phyloP scores from a whole-genome alignment of 306 rosid genomes.

The Prunus davidiana region DNA sequence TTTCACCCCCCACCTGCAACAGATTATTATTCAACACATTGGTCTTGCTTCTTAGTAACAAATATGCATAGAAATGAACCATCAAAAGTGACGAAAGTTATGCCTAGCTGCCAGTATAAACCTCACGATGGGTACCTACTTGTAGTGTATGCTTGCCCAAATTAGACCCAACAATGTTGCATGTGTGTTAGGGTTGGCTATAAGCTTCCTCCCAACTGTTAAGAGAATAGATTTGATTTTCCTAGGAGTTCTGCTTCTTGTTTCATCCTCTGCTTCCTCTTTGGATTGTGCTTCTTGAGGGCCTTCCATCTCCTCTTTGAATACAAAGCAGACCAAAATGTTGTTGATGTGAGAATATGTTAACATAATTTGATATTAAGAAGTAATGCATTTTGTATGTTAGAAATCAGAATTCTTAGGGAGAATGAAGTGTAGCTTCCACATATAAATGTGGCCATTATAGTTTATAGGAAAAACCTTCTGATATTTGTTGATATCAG shows the following conservation, averaged over 20 bases:
- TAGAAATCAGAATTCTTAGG: no score
- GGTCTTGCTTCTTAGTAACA: not conserved
- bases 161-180: conserved; percentile 75
- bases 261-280: conserved; percentile 51
- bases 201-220: conserved; percentile 73
- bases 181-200: conserved; percentile 81
- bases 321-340: conserved; percentile 22
- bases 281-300: conserved; percentile 55
- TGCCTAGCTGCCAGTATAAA: no score
- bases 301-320: conserved; percentile 51
- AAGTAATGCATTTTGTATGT: not conserved
- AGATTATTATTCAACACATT: not conserved
- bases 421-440: not conserved
- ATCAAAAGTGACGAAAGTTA: no score
- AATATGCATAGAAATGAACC: not conserved
- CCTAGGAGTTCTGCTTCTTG: conserved; percentile 31
- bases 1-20: conserved; percentile 74
- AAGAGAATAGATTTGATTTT: conserved; percentile 55
- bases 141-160: conserved; percentile 84
- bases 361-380: not conserved
- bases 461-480: no score
- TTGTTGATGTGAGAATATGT: conserved; percentile 10
- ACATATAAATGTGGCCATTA: not conserved
- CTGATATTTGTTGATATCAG: no score
- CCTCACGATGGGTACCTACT: conserved; percentile 27